phyloP scores from a whole-genome alignment of 768 basidiomycete species.

The Psilocybe cyanescens region DNA sequence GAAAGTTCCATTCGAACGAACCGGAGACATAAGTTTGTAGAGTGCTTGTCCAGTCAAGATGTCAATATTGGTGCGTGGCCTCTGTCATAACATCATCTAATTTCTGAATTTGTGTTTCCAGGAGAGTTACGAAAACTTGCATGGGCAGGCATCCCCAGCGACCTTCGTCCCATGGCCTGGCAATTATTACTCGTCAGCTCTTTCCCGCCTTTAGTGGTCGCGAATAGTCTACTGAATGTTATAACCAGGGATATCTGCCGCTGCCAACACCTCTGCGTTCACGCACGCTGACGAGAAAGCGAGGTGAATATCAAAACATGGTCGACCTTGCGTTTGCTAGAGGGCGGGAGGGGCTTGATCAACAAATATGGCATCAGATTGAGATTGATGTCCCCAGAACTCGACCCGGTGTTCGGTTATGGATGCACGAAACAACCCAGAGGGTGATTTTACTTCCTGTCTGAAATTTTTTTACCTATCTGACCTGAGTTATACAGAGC shows the following conservation, averaged over 20 bases:
- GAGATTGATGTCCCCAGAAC: constrained; percentile 98
- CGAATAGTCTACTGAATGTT: no score
- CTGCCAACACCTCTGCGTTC: constrained; percentile 76
- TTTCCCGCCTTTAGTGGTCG: background rate
- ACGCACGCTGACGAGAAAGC: constrained; percentile 83
- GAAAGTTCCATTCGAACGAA: constrained; percentile 81
- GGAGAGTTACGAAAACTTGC: constrained; percentile 89
- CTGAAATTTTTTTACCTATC: constrained; percentile 3
- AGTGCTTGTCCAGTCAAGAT: constrained; percentile 75
- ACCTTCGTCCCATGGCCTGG: constrained; percentile 92
- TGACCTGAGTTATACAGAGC: constrained; percentile 54
- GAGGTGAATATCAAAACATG: constrained; percentile 88
- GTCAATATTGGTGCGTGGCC: constrained; percentile 77
- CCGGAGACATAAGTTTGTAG: constrained; percentile 79
- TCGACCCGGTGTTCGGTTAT: constrained; percentile 85
- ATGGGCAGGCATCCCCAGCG: constrained; percentile 92
- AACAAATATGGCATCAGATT: constrained; percentile 99
- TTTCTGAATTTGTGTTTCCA: constrained; percentile 28
- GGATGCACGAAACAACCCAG: constrained; percentile 92
- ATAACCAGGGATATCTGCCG: constrained; percentile 85
- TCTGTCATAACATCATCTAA: background rate
- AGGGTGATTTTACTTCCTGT: constrained; percentile 54
- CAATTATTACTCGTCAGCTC: constrained; percentile 84
- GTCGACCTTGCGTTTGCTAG: constrained; percentile 90
- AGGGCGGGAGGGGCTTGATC: constrained; percentile 85